Evolutionary conservation across 495 filamentous ascomycete species (phyloP).

Genomic region (Penicillium paradoxum): DNA sequence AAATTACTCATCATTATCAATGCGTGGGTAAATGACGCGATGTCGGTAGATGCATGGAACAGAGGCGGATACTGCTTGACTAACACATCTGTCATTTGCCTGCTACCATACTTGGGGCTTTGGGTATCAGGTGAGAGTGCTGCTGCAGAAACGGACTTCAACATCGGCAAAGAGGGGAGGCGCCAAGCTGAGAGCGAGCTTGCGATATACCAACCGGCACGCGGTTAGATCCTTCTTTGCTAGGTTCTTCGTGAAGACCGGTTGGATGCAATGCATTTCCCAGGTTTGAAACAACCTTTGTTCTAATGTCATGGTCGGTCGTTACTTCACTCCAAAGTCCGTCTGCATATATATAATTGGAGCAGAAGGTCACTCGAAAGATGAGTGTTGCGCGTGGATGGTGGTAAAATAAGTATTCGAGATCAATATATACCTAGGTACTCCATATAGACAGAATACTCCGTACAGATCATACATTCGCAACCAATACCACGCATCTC

Average conservation of each 20-base stretch:
- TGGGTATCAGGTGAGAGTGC: constrained; percentile 62
- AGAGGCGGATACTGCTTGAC: constrained; percentile 75
- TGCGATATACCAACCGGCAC: constrained; percentile 49
- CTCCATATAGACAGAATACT: no score
- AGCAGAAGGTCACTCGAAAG: no score
- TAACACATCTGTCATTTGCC: constrained; percentile 61
- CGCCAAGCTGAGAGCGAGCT: constrained; percentile 43
- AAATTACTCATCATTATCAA: constrained; percentile 59
- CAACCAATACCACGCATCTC: no score
- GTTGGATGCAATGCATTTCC: constrained; percentile 41
- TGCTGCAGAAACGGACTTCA: constrained; percentile 54
- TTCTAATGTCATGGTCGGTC: not conserved
- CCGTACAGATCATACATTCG: no score
- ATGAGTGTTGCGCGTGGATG: no score
- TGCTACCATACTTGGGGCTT: constrained; percentile 49
- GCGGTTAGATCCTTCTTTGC: constrained; percentile 39
- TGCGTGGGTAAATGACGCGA: constrained; percentile 68
- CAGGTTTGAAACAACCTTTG: constrained; percentile 43
- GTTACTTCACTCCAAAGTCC: no score
- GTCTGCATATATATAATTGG: not conserved
- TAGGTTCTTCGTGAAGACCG: constrained; percentile 36
- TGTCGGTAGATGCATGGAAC: constrained; percentile 81
- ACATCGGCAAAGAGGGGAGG: constrained; percentile 49
- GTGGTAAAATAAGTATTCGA: no score
- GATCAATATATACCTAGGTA: no score